phyloP scores from a whole-genome alignment of 139 green algal species.

The Diplosphaera chodatii region DNA sequence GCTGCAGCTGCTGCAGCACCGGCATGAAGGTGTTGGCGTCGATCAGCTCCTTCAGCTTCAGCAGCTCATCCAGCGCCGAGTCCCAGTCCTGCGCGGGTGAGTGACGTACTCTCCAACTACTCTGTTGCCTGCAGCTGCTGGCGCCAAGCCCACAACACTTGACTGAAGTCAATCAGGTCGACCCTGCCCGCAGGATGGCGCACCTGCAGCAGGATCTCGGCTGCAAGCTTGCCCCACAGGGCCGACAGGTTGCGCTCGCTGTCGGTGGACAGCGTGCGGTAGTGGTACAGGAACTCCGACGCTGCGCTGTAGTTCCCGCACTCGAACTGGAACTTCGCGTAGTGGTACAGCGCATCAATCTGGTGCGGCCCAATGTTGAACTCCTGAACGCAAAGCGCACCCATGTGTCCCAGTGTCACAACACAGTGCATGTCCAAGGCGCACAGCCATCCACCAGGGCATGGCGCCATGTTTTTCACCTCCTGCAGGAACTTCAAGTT shows the following conservation, averaged over 20 bases:
- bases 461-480: no score
- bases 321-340: slow-evolving; percentile 98
- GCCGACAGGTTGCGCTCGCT: slow-evolving; percentile 72
- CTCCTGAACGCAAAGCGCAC: no score
- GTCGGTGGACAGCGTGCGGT: slow-evolving; percentile 83
- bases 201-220: slow-evolving; percentile 86
- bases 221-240: slow-evolving; percentile 94
- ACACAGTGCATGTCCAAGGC: no score
- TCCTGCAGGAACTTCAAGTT: slow-evolving; percentile 87
- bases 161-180: no score
- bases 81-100: slow-evolving; percentile 75
- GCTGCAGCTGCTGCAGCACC: slow-evolving; percentile 84
- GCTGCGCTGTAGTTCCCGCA: slow-evolving; percentile 94
- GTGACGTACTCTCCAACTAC: no score
- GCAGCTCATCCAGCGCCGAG: slow-evolving; percentile 82
- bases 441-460: no score
- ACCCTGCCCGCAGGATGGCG: no score
- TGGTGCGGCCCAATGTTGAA: slow-evolving; percentile 66
- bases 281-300: slow-evolving; percentile 89
- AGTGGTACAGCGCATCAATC: slow-evolving; percentile 95
- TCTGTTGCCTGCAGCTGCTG: no score
- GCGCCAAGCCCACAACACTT: no score
- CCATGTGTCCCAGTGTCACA: no score
- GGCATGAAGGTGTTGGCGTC: slow-evolving; percentile 85
- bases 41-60: slow-evolving; percentile 88